Evolutionary conservation across 176 grass and related monocot genomes (phyloP), one percentile per base, ranked within the genome.

Genomic region (Elaeis guineensis): DNA sequence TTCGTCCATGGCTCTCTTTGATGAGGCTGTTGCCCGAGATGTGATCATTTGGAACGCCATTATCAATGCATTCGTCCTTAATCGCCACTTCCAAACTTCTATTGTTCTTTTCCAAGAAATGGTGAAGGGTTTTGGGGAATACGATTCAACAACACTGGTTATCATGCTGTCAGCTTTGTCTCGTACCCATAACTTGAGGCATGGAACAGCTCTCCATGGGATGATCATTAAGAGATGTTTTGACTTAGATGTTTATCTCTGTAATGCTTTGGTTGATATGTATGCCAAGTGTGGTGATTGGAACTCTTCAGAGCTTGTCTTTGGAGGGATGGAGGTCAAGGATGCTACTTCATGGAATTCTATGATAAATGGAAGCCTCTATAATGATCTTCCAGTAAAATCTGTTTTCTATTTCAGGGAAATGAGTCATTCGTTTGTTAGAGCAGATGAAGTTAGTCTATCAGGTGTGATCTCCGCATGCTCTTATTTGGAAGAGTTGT

Each of bases 321-420:
- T 96, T 51, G 32, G 49, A 61, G 77, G 57, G 11, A 91, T 96
- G 78, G 65, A 69, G 4, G 71, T 16, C 19, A 78, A 68, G 62
- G 80, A 90, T 24, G 58, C 72, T 5, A 52, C 78, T 63, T 91
- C 92, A 3, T 96, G 86, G 86, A 96, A 96, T 54, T 82, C 74
- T 58, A 55, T 90, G 59, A 85, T 90, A 25, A 70, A 62, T 70
- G 92, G 80, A 24, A 71, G 80, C 67, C 16, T 69, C 20, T 82
- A 75, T 32, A 86, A 83, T 61, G 67, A 65, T 17, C 23, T 75
- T 49, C 35, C 35, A 63, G 35, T 67, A 25, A 50, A 67, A 21
- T 72, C 80, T 1, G 57, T 83, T 4, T 50, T 11, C 17, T 87
- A 87, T 79, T 85, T 96, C 76, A 77, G 26, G 16, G 80, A 96